Percentiles rank a stretch among this genome's conserved stretches.
These are phyloP conservation scores for Sporisorium iseilematis-ciliati DNA, from an alignment of 1,284 basidiomycete genomes.

Conservation along the genomic window DNA sequence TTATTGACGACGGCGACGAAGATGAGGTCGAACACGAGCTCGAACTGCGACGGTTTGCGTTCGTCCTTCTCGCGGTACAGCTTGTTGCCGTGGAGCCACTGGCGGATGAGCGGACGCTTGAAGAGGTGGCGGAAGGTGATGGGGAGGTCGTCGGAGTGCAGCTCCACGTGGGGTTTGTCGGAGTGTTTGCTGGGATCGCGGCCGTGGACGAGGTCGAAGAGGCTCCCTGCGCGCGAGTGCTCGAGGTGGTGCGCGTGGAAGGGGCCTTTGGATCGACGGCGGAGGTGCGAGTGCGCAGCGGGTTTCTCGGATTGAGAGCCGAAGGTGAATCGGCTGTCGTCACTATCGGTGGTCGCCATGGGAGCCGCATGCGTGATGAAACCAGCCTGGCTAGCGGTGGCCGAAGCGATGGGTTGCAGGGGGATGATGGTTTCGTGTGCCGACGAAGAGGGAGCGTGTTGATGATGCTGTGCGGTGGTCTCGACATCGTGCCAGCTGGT, in stretches of 20 bases:
- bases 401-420: conserved; percentile 10
- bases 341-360: conserved; percentile 18
- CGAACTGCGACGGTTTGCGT: conserved; percentile 64
- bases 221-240: conserved; percentile 23
- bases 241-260: conserved; percentile 13
- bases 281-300: conserved; percentile 20
- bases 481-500: conserved; percentile 41
- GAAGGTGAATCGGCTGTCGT: conserved; percentile 22
- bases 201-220: conserved; percentile 47
- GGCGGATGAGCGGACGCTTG: conserved; percentile 67
- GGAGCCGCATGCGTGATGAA: conserved; percentile 24
- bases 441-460: background rate
- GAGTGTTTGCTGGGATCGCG: conserved; percentile 13
- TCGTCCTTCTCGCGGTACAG: conserved; percentile 66
- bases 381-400: conserved; percentile 7
- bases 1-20: conserved; percentile 61
- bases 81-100: conserved; percentile 66
- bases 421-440: conserved; percentile 18
- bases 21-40: conserved; percentile 69
- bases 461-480: conserved; percentile 30
- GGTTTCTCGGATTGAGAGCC: conserved; percentile 15
- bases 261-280: conserved; percentile 24
- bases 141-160: conserved; percentile 58
- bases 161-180: conserved; percentile 37
- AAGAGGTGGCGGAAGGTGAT: conserved; percentile 62